These are phyloP conservation scores for Phytopythium delawarense DNA, from an alignment of 352 stramenopile genomes.

Conservation along the genomic window DNA sequence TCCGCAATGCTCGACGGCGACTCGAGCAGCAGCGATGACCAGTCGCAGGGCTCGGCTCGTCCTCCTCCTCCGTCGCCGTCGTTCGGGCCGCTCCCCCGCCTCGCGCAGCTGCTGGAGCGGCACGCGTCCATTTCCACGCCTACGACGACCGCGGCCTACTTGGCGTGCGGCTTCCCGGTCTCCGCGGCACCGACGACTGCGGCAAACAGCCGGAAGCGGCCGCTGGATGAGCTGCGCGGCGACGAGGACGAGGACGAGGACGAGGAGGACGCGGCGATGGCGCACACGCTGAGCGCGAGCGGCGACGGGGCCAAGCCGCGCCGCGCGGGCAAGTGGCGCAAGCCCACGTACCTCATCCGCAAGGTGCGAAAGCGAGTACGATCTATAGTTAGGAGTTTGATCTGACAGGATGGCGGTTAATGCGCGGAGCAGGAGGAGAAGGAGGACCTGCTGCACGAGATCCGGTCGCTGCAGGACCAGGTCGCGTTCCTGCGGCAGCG, in stretches of 20 bases:
- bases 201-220: neutral
- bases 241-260: slow-evolving; percentile 8
- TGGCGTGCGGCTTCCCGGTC: neutral
- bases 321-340: slow-evolving; percentile 23
- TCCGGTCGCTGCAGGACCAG: slow-evolving; percentile 29
- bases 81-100: slow-evolving; percentile 5
- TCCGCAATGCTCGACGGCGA: neutral
- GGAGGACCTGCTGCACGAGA: slow-evolving; percentile 24
- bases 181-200: neutral
- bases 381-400: too few species aligned
- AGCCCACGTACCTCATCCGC: slow-evolving; percentile 34
- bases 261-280: neutral
- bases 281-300: neutral
- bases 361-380: slow-evolving; percentile 12
- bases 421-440: slow-evolving; percentile 28
- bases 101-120: slow-evolving; percentile 8
- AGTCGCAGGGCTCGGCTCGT: neutral
- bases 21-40: neutral
- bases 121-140: neutral
- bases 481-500: slow-evolving; percentile 26
- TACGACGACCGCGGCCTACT: too few species aligned
- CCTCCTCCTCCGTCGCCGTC: neutral
- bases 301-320: slow-evolving; percentile 1
- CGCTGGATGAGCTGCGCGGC: slow-evolving; percentile 13
- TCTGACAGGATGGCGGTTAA: neutral